phyloP scores from a whole-genome alignment of 345 rosid species.

The Eucalyptus marginata region DNA sequence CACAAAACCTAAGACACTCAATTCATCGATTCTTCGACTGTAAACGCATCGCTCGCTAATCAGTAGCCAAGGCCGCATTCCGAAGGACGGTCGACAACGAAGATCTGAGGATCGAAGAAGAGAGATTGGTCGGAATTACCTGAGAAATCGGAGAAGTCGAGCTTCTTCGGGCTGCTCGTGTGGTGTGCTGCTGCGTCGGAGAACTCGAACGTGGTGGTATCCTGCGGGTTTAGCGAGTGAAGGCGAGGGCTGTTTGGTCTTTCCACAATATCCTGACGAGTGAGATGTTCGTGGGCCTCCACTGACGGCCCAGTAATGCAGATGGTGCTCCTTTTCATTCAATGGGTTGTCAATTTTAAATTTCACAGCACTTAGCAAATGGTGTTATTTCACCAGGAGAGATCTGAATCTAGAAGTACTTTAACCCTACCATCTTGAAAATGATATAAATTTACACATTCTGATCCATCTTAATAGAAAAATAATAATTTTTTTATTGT shows the following conservation, averaged over 20 bases:
- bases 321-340: rapidly evolving
- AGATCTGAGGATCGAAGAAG: background rate
- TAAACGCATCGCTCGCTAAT: background rate
- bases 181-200: background rate
- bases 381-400: background rate
- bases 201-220: background rate
- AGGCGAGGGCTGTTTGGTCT: background rate
- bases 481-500: rapidly evolving
- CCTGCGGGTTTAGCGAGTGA: background rate
- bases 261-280: background rate
- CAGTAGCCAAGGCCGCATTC: background rate
- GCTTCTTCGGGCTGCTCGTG: background rate
- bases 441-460: background rate
- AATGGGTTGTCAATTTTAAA: rapidly evolving
- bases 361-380: background rate
- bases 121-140: background rate
- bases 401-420: background rate
- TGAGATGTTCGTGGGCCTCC: background rate
- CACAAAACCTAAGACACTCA: background rate
- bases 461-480: background rate
- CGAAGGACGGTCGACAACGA: background rate
- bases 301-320: background rate
- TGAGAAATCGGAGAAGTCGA: background rate
- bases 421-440: background rate
- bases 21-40: background rate